Evolutionary conservation across 148 eudicot genomes (phyloP), one percentile per base, ranked within the genome.

Genomic region (Arctostaphylos glauca): DNA sequence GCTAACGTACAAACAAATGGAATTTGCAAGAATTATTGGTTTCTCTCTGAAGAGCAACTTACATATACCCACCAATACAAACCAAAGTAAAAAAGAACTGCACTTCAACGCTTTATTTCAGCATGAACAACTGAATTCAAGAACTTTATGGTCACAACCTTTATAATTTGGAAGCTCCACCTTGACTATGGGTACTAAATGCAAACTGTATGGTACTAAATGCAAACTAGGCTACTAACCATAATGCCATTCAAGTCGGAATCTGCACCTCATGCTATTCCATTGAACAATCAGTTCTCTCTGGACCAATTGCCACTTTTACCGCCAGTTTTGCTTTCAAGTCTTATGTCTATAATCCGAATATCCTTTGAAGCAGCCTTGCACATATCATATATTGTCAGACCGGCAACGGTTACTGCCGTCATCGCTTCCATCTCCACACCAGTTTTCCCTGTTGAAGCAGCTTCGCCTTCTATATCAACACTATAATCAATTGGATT

Each of bases 371-470:
- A 96, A 80, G 92, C 94, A 86, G 99, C 98, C 85, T 96, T 96
- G 90, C 99, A 94, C 99, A 94, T 96, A 83, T 96, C 99, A 82
- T 96, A 96, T 14, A 97, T 94, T 2, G 97, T 94, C 47, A 97
- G 87, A 31, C 99, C 97, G 13, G 98, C 96, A 82, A 96, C 74
- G 46, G 91, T 86, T 59, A 94, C 97, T 12, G 96, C 97, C 43
- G 96, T 93, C 93, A 97, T 58, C 8, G 98, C 98, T 90, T 97
- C 99, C 98, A 97, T 97, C 87, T 94, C 99, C 55, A 94, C 99
- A 84, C 99, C 99, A 2, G 97, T 97, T 89, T 92, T 97, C 81
- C 93, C 98, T 6, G 89, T 93, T 14, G 93, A 91, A 78, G 93
- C 85, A 76, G 92, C 96, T 90, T 96, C 92, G 50, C 99, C 95